A percentile compares a stretch with the other conserved stretches of the same genome.
These are phyloP conservation scores for Leptodontidium sp. DNA, from an alignment of 2,329 filamentous ascomycete genomes.

Conservation along the genomic window DNA sequence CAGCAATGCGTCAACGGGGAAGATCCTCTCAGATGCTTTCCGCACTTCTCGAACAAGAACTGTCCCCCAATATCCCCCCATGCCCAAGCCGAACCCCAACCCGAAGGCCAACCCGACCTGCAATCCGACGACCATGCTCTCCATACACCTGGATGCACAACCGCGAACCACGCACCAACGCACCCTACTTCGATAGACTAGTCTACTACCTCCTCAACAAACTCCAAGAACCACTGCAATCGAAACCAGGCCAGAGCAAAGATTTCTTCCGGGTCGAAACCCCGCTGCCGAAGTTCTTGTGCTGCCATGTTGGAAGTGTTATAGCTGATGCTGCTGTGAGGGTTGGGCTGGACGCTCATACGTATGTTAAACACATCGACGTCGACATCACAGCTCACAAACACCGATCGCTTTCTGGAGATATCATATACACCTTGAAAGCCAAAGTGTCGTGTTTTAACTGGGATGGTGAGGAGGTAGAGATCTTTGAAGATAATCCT, in stretches of 20 bases:
- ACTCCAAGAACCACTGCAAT: not conserved
- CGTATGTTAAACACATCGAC: no score
- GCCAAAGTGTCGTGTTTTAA: not conserved
- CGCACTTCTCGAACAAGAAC: no score
- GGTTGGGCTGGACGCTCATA: no score
- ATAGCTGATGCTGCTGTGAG: no score
- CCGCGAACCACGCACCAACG: not conserved
- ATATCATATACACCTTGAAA: not conserved
- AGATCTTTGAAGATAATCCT: not conserved
- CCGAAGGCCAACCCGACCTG: no score
- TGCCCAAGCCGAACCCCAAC: no score
- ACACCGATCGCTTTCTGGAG: not conserved
- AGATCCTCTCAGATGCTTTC: no score
- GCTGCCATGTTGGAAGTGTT: no score
- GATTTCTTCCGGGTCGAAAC: not conserved
- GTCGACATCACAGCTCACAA: not conserved
- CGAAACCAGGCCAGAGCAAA: not conserved
- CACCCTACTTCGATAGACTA: not conserved
- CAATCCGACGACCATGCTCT: not conserved
- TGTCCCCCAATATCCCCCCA: no score
- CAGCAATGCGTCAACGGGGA: no score
- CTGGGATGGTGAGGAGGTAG: not conserved
- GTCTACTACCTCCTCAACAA: constrained; percentile 1
- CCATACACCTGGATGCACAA: not conserved
- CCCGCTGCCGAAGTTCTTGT: no score